phyloP scores from a whole-genome alignment of 495 filamentous ascomycete species.

The Chlorociboria aeruginascens region DNA sequence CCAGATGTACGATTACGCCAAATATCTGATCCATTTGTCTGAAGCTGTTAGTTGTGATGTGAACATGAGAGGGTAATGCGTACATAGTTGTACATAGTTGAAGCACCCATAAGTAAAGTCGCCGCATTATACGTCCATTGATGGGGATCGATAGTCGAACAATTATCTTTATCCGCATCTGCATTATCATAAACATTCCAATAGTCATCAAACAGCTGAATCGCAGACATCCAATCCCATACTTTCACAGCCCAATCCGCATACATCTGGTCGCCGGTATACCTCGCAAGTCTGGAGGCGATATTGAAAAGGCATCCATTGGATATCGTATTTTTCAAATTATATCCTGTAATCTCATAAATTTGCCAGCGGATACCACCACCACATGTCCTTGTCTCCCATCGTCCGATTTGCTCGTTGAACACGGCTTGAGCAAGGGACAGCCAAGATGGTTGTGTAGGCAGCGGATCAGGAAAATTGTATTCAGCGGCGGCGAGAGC shows the following conservation, averaged over 20 bases:
- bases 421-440: slow-evolving; percentile 68
- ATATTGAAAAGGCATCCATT: slow-evolving; percentile 75
- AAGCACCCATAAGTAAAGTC: slow-evolving; percentile 50
- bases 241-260: slow-evolving; percentile 55
- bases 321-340: slow-evolving; percentile 64
- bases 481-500: slow-evolving; percentile 54
- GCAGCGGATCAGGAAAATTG: slow-evolving; percentile 44
- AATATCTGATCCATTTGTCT: slow-evolving; percentile 20
- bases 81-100: slow-evolving; percentile 68
- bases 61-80: slow-evolving; percentile 44
- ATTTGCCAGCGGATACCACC: slow-evolving; percentile 60
- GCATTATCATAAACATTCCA: slow-evolving; percentile 57
- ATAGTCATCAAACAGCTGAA: slow-evolving; percentile 48
- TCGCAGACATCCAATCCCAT: slow-evolving; percentile 55
- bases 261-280: slow-evolving; percentile 67
- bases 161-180: slow-evolving; percentile 42
- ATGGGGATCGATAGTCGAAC: slow-evolving; percentile 36
- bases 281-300: slow-evolving; percentile 59
- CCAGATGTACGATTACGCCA: slow-evolving; percentile 23
- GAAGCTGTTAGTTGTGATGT: slow-evolving; percentile 19
- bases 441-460: slow-evolving; percentile 49
- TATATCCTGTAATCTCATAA: slow-evolving; percentile 44
- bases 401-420: slow-evolving; percentile 56
- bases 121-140: slow-evolving; percentile 61
- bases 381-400: slow-evolving; percentile 46